Conservation (phyloP, 1,284 basidiomycete genomes). For the Macrocystidia cucumis region DNA sequence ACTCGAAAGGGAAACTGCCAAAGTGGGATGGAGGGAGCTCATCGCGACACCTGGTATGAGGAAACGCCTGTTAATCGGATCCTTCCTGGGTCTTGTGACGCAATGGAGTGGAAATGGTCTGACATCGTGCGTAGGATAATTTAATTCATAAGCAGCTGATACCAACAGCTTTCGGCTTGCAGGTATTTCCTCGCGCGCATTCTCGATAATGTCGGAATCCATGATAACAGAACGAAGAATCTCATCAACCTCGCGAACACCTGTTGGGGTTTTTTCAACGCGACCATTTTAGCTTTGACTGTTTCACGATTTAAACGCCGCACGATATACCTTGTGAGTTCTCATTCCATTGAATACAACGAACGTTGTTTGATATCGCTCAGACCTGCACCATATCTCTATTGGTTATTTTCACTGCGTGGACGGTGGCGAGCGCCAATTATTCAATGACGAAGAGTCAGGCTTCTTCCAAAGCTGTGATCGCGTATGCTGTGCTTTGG, state of each 20-base stretch:
- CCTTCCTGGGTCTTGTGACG: conserved; percentile 38
- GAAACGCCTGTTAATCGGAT: conserved; percentile 33
- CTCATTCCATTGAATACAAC: neutral
- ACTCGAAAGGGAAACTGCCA: conserved; percentile 32
- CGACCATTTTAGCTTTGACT: conserved; percentile 38
- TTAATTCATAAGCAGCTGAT: neutral
- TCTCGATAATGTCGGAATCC: conserved; percentile 37
- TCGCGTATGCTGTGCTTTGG: conserved; percentile 26
- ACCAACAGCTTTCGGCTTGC: neutral
- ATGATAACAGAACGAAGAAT: conserved; percentile 40
- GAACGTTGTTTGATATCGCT: neutral
- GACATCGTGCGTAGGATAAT: conserved; percentile 29
- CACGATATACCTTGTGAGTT: conserved; percentile 37
- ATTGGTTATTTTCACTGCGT: conserved; percentile 39
- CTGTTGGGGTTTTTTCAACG: conserved; percentile 48
- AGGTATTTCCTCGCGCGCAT: conserved; percentile 42
- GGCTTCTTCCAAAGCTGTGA: conserved; percentile 39
- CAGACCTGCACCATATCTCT: conserved; percentile 41
- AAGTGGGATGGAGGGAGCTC: conserved; percentile 35
- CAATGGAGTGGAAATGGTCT: conserved; percentile 52
- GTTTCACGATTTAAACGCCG: conserved; percentile 41
- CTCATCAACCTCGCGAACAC: conserved; percentile 47
- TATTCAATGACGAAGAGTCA: conserved; percentile 34
- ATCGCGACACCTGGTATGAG: conserved; percentile 42
- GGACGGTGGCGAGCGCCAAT: conserved; percentile 44